Conservation (phyloP, 192 early-diverging fungal species). For the Pilaira anomala region DNA sequence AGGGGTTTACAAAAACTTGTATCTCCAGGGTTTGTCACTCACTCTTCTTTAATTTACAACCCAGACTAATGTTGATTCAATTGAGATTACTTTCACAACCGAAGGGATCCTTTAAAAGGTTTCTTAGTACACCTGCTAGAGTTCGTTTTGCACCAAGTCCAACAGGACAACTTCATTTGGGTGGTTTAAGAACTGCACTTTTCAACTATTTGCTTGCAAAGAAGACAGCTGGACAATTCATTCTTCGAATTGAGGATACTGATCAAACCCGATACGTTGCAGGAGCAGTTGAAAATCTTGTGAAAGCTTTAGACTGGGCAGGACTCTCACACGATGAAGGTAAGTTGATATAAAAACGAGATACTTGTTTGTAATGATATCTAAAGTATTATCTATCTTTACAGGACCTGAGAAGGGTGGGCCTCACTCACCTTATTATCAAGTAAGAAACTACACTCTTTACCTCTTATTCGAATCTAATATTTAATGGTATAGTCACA, state of each 20-base stretch:
- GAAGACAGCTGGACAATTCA: conserved; percentile 69
- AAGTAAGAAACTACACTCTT: conserved; percentile 36
- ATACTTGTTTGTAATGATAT: conserved; percentile 6
- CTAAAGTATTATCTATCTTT: background rate
- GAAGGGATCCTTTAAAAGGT: background rate
- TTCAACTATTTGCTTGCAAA: conserved; percentile 86
- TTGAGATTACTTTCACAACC: too few species aligned
- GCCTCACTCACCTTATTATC: conserved; percentile 62
- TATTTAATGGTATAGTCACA: conserved; percentile 65
- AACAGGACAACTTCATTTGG: conserved; percentile 89
- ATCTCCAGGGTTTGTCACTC: background rate
- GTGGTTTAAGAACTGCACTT: conserved; percentile 88
- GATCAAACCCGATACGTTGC: conserved; percentile 74
- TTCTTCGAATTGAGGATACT: conserved; percentile 93
- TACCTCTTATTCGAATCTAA: too few species aligned
- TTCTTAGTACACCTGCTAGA: conserved; percentile 44
- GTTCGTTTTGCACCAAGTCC: conserved; percentile 94
- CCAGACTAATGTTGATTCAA: conserved; percentile 9
- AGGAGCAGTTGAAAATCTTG: conserved; percentile 69
- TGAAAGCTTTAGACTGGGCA: conserved; percentile 66
- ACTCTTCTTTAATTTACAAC: conserved; percentile 3
- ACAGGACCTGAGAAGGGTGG: conserved; percentile 59
- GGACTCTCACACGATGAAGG: conserved; percentile 79
- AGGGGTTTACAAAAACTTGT: too few species aligned
- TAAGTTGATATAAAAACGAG: background rate